phyloP scores from a whole-genome alignment of 1,284 basidiomycete species.

The Trichosporon asahii region DNA sequence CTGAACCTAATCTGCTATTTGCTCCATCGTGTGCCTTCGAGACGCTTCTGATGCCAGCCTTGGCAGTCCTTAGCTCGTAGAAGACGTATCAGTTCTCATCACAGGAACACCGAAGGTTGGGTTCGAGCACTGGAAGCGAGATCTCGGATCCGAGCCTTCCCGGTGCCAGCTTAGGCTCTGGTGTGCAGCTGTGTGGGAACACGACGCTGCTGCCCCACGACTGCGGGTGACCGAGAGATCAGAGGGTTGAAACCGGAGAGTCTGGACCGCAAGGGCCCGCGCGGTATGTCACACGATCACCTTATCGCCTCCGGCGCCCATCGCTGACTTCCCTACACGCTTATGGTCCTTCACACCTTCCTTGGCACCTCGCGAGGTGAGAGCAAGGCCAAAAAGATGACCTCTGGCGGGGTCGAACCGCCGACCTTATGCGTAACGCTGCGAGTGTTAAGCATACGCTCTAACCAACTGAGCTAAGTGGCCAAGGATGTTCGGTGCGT shows the following conservation, averaged over 20 bases:
- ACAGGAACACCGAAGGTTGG: neutral
- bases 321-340: too few species aligned
- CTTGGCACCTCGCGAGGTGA: neutral
- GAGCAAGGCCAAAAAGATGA: neutral
- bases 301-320: too few species aligned
- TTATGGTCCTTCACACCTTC: neutral
- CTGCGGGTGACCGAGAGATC: too few species aligned
- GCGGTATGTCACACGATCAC: too few species aligned
- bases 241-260: too few species aligned
- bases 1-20: neutral
- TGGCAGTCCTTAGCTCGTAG: neutral
- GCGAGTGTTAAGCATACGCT: constrained; percentile 11
- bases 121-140: neutral
- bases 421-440: constrained; percentile 10
- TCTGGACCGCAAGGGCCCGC: too few species aligned
- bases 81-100: neutral
- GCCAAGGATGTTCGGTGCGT: neutral
- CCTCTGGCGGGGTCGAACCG: constrained; percentile 13
- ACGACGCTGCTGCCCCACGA: too few species aligned
- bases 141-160: neutral
- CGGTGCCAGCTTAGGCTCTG: too few species aligned
- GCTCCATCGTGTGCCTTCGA: too few species aligned
- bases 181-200: too few species aligned
- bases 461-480: constrained; percentile 14
- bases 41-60: neutral